Evolutionary conservation across 768 basidiomycete genomes (phyloP).

Genomic region (Auriscalpium orientale): DNA sequence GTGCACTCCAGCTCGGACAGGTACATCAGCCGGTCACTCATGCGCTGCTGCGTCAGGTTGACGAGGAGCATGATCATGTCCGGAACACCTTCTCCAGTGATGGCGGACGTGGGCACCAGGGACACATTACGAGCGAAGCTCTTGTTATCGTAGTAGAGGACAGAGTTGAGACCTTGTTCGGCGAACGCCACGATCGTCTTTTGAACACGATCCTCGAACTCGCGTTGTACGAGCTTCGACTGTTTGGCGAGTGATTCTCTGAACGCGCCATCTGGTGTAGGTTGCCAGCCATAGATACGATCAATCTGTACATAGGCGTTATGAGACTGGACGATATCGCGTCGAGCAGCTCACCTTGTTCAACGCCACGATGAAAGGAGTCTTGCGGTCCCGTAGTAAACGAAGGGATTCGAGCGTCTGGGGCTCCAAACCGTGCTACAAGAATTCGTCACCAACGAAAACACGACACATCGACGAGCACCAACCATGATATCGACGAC

Average conservation of each 20-base stretch:
- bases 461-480: no score
- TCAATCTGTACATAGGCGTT: conserved; percentile 59
- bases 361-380: conserved; percentile 96
- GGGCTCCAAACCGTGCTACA: conserved; percentile 91
- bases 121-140: conserved; percentile 91
- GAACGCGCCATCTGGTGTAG: conserved; percentile 90
- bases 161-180: conserved; percentile 94
- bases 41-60: conserved; percentile 94
- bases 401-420: conserved; percentile 96
- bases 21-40: conserved; percentile 98
- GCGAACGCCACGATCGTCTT: conserved; percentile 90
- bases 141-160: conserved; percentile 97
- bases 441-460: background rate
- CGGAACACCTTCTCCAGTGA: conserved; percentile 96
- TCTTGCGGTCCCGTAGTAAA: conserved; percentile 85
- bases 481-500: conserved; percentile 96
- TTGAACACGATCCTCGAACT: conserved; percentile 83
- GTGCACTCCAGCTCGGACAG: conserved; percentile 96
- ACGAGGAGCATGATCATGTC: conserved; percentile 99
- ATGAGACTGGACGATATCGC: background rate
- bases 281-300: conserved; percentile 92
- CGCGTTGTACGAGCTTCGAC: conserved; percentile 67
- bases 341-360: conserved; percentile 57
- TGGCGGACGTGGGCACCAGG: conserved; percentile 93
- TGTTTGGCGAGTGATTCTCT: conserved; percentile 85